Base-by-base conservation (phyloP, 129 eudicot species). In the Flaveria bidentis region DNA sequence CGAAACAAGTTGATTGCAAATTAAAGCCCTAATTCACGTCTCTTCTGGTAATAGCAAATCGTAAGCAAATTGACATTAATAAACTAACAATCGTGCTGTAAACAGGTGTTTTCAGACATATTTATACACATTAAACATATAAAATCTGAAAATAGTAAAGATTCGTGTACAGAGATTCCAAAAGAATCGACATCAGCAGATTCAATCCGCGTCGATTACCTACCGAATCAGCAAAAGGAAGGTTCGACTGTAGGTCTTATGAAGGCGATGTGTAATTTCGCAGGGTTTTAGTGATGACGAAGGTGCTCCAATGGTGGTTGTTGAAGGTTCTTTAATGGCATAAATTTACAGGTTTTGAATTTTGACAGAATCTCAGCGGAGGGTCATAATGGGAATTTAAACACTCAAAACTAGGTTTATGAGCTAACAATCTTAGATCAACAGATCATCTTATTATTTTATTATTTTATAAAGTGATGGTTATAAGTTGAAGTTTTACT, bases 271-370 rank as follows among this genome's bases (percentile, higher is more conserved):
- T 39, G 14, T 41, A 78, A 28, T 70, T 63, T 17, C 78, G 56
- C 56, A 22, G 41, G 57, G 33, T 42, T 22, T 79, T 49, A 41
- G 62, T 62, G 63, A 16, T 15, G 25, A 67, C n/a, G 45, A 53
- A 67, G 76, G 20, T 47, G 58, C 67, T 80, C 6, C 62, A 76
- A 76, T 67, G 87, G 85, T 73, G 84, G 80, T 60, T 73, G 30
- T 28, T 56, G 71, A 78, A 47, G 69, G 61, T 81, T 9, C 17
- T 12, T 74, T 63, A 56, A 33, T 74, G 58, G 68, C 18, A 10
- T 72, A 41, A 25, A 13, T 39, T 36, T 23, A 83, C 52, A 78
- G 74, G 69, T 47, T 44, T 9, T 45, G 11, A 11, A 11, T 36
- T 36, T n/a, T 45, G 69, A 42, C 55, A 68, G 78, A 67, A 45